Conservation (phyloP, 2,329 filamentous ascomycete species). For the Alternaria infectoria region DNA sequence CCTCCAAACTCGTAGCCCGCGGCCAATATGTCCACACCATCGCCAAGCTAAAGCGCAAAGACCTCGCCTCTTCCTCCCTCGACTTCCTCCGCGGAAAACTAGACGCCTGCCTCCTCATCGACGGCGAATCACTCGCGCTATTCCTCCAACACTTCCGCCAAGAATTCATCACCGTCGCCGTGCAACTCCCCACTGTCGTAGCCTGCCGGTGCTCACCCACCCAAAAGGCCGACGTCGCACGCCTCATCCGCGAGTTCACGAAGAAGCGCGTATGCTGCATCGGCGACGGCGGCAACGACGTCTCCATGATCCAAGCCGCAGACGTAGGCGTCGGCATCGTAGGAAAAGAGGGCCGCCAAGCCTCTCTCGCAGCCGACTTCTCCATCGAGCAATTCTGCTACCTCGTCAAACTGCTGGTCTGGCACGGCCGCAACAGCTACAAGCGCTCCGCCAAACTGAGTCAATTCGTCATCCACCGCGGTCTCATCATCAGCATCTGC, state of each 20-base stretch:
- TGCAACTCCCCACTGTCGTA: slow-evolving; percentile 87
- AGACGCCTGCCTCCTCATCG: slow-evolving; percentile 88
- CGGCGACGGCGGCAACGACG: slow-evolving; percentile 96
- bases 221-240: slow-evolving; percentile 93
- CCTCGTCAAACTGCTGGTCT: slow-evolving; percentile 94
- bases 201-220: slow-evolving; percentile 96
- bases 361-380: slow-evolving; percentile 93
- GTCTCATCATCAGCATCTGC: slow-evolving; percentile 91
- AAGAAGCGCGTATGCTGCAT: slow-evolving; percentile 97
- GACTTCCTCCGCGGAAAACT: slow-evolving; percentile 85
- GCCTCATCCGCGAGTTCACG: slow-evolving; percentile 86
- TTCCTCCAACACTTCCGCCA: slow-evolving; percentile 82
- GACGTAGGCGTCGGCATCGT: slow-evolving; percentile 98
- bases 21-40: slow-evolving; percentile 97
- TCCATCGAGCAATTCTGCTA: slow-evolving; percentile 95
- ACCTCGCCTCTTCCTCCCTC: slow-evolving; percentile 84
- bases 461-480: slow-evolving; percentile 97
- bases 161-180: slow-evolving; percentile 87
- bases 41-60: slow-evolving; percentile 80
- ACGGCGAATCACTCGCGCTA: slow-evolving; percentile 86
- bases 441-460: slow-evolving; percentile 94
- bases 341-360: slow-evolving; percentile 95
- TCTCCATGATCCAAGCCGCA: slow-evolving; percentile 98
- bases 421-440: slow-evolving; percentile 98
- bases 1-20: slow-evolving; percentile 88